Percentiles rank a stretch among this genome's conserved stretches.
These are phyloP conservation scores for Tolypocladium guangdongense DNA, from an alignment of 2,329 filamentous ascomycete species.

Conservation along the genomic window DNA sequence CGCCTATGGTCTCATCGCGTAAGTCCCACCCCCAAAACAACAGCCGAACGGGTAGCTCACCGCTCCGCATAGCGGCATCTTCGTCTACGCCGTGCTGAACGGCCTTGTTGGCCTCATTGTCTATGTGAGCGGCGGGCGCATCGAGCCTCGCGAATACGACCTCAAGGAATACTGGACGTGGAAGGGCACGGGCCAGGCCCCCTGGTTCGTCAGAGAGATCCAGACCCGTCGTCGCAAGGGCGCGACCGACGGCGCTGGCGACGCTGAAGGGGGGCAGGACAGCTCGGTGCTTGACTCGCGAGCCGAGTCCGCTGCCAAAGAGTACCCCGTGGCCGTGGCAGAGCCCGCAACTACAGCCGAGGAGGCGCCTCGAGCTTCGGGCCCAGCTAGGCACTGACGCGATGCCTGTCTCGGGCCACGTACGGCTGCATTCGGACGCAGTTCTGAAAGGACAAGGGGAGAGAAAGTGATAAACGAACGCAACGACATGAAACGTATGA, in stretches of 20 bases:
- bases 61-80: slow-evolving; percentile 31
- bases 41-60: not conserved
- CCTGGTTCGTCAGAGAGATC: slow-evolving; percentile 34
- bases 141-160: slow-evolving; percentile 41
- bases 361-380: not conserved
- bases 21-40: slow-evolving; percentile 17
- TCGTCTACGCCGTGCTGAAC: slow-evolving; percentile 42
- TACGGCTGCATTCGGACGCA: not conserved
- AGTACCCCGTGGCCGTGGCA: not conserved
- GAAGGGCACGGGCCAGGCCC: slow-evolving; percentile 35
- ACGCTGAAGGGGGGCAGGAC: slow-evolving; percentile 3
- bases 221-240: slow-evolving; percentile 5
- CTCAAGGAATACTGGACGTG: slow-evolving; percentile 46
- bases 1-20: slow-evolving; percentile 66
- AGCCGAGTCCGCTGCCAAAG: slow-evolving; percentile 13
- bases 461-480: too few species aligned
- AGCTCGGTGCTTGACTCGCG: slow-evolving; percentile 5
- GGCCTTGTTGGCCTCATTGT: slow-evolving; percentile 34
- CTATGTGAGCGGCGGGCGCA: slow-evolving; percentile 27
- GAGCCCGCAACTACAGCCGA: not conserved
- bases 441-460: not conserved
- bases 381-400: not conserved
- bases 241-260: not conserved
- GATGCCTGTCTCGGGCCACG: not conserved
- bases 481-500: not conserved